Percentiles rank a stretch among this genome's conserved stretches.
Conservation (phyloP, 257 asterid species). For the Salvia rosmarinus region DNA sequence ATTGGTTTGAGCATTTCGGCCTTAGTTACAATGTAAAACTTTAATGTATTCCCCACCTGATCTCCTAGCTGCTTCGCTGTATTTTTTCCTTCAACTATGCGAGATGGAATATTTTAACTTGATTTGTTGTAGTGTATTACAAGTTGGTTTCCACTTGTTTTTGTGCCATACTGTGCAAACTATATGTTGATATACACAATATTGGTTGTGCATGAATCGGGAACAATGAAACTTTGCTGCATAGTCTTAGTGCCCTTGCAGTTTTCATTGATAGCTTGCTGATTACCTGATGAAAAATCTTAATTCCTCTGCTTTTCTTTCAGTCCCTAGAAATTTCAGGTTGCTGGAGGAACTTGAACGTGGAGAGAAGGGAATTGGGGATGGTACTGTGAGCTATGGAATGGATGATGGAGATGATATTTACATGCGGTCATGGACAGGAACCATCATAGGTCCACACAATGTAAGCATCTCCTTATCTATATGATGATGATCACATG, state of each 20-base stretch:
- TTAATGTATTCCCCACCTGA: background rate
- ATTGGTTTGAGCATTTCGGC: background rate
- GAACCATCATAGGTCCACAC: conserved; percentile 63
- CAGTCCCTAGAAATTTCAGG: conserved; percentile 88
- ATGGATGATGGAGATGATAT: no score
- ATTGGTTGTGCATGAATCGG: background rate
- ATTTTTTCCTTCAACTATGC: background rate
- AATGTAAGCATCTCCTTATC: conserved; percentile 47
- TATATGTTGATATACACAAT: background rate
- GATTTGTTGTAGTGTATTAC: background rate
- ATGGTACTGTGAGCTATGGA: conserved; percentile 39
- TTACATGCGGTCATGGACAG: no score
- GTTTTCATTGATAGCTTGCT: background rate
- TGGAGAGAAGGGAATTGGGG: conserved; percentile 92
- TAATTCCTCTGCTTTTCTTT: conserved; percentile 32
- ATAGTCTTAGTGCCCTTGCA: background rate
- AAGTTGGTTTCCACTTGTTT: background rate
- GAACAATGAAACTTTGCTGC: background rate
- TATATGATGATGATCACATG: background rate
- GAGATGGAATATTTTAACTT: background rate
- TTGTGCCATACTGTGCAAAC: background rate
- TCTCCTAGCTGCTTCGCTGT: background rate
- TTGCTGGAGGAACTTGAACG: conserved; percentile 94
- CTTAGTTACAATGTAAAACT: background rate
- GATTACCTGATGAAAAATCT: conserved; percentile 27